These are phyloP conservation scores for Boeremia lycopersici DNA, from an alignment of 2,329 filamentous ascomycete species.

Conservation along the genomic window DNA sequence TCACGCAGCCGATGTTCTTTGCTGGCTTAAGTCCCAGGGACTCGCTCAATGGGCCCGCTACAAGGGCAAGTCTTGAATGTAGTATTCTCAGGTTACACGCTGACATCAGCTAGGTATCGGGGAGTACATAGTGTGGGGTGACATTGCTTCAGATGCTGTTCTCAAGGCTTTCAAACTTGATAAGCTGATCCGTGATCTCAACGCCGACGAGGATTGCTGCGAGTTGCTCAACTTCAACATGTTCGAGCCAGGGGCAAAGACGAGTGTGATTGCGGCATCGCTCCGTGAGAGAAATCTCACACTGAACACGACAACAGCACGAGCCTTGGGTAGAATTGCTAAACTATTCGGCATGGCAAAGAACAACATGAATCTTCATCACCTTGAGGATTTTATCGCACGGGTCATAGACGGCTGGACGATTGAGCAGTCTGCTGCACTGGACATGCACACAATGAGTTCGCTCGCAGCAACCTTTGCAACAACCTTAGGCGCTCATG, in stretches of 20 bases:
- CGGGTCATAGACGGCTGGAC: conserved; percentile 4
- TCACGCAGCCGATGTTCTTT: background rate
- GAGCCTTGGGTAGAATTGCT: background rate
- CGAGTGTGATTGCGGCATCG: background rate
- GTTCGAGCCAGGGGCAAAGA: background rate
- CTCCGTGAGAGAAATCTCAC: background rate
- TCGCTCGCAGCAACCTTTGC: conserved; percentile 13
- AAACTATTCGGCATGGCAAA: conserved; percentile 7
- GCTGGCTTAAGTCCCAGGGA: background rate
- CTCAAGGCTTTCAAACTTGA: background rate
- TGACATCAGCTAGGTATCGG: background rate
- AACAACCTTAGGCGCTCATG: background rate
- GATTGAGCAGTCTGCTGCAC: background rate
- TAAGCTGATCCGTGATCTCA: background rate
- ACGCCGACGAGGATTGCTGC: background rate
- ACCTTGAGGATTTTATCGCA: conserved; percentile 12
- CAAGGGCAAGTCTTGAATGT: background rate
- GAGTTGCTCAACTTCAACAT: background rate
- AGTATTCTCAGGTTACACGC: background rate
- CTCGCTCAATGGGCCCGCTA: conserved; percentile 5
- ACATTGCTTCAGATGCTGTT: background rate
- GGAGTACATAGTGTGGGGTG: background rate
- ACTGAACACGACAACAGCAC: background rate
- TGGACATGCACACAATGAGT: background rate
- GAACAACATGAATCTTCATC: background rate